phyloP scores from a whole-genome alignment of 164 flowering plant species.

The Liquidambar formosana region DNA sequence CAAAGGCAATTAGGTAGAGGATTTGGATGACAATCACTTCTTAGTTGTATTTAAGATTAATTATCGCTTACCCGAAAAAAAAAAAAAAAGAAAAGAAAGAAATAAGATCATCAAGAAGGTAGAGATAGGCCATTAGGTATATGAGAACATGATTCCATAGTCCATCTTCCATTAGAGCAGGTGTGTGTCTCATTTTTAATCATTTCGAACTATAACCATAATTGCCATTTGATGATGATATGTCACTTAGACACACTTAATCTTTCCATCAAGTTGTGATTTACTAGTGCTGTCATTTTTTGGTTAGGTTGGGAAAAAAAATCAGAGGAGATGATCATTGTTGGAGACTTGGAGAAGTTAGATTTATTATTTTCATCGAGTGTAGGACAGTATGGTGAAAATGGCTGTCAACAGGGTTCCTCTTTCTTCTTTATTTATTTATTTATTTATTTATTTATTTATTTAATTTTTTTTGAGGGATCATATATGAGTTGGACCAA shows the following conservation, averaged over 20 bases:
- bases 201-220: not conserved
- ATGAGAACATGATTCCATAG: not conserved
- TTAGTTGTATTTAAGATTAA: slow-evolving; percentile 6
- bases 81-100: not conserved
- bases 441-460: no score
- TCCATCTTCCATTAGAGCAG: not conserved
- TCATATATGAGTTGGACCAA: no score
- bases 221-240: not conserved
- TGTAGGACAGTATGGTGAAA: no score
- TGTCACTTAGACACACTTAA: not conserved
- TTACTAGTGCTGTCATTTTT: not conserved
- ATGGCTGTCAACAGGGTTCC: no score
- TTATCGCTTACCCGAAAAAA: not conserved
- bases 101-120: no score
- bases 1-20: slow-evolving; percentile 14
- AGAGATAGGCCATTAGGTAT: not conserved
- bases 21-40: slow-evolving; percentile 6
- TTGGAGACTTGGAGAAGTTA: no score
- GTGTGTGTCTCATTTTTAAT: not conserved
- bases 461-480: no score
- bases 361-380: not conserved
- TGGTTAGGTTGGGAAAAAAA: not conserved
- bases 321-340: not conserved
- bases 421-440: no score
- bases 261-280: not conserved